Evolutionary conservation across 2,329 filamentous ascomycete species (phyloP).

Genomic region (Pyricularia sp.): DNA sequence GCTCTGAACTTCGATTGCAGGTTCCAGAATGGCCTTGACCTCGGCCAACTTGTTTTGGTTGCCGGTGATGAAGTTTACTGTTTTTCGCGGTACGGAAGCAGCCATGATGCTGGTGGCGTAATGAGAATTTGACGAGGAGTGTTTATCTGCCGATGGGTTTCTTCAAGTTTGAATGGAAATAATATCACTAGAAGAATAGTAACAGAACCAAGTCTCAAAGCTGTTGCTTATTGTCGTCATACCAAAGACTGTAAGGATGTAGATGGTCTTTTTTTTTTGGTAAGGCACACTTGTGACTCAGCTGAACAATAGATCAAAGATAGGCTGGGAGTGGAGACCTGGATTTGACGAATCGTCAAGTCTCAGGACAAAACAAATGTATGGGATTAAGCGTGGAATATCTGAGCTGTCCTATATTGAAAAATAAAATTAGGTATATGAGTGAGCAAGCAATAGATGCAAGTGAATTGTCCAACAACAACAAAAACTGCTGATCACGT

Average conservation of each 20-base stretch:
- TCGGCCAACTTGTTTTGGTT: slow-evolving; percentile 90
- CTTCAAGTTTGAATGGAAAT: too few relatives aligned
- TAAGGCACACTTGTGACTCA: not conserved
- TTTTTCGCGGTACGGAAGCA: not conserved
- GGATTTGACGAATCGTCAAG: not conserved
- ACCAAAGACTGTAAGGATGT: not conserved
- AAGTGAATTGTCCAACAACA: too few relatives aligned
- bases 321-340: not conserved
- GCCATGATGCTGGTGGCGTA: not conserved
- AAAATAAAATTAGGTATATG: not conserved
- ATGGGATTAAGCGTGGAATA: not conserved
- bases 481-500: too few relatives aligned
- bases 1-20: slow-evolving; percentile 59
- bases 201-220: not conserved
- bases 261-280: not conserved
- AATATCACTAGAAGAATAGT: too few relatives aligned
- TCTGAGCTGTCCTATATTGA: not conserved
- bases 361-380: not conserved
- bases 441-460: too few relatives aligned
- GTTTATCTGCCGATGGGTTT: not conserved
- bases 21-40: slow-evolving; percentile 73
- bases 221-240: not conserved
- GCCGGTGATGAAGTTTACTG: slow-evolving; percentile 86
- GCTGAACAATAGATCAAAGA: not conserved
- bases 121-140: not conserved